Base-by-base conservation (phyloP, 2,329 filamentous ascomycete species). In the Hypoxylon sp. region DNA sequence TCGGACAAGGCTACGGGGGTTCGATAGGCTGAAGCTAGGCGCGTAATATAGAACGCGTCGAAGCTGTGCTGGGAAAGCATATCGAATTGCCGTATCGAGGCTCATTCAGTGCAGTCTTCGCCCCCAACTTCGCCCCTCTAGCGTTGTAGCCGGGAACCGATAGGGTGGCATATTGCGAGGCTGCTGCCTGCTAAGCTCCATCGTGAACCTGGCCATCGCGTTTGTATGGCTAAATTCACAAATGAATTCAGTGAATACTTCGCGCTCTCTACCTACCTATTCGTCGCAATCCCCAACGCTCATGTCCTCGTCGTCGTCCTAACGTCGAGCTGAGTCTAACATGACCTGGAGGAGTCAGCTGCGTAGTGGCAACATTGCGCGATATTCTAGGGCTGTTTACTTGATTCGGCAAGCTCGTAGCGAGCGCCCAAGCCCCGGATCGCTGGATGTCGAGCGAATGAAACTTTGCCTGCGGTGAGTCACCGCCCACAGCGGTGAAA, bases 101-200 rank as follows among this genome's bases (percentile, higher is more conserved):
- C 63, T 69, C 51, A 20, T 49, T 57, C 25, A 53, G 30, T 35
- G 42, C 37, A 35, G 31, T 30, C 37, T 31, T 46, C 54, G 54
- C 48, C 27, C 17, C 53, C 56, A 44, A 44, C 63, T 40, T 27
- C 62, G 62, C 66, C 69, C 53, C 68, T 33, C 31, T 20, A 49
- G 44, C 50, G 69, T 69, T 46, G 63, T n/a, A 69, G 46, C 20
- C 54, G 33, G 4, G 14, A 50, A 40, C 17, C 10, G 49, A 37
- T 14, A 20, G 20, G 30, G 63, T 58, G 31, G 27, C 25, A 60
- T 55, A 33, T 53, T 67, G 63, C 63, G 66, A 69, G 57, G 69
- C 69, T 71, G 66, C 61, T 69, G 69, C 66, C 69, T 71, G 30
- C 37, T 61, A 37, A 54, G 44, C 60, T 61, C 44, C 57, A 49